These are phyloP conservation scores for Colletotrichum aenigma DNA, from an alignment of 2,329 filamentous ascomycete species.

Conservation along the genomic window DNA sequence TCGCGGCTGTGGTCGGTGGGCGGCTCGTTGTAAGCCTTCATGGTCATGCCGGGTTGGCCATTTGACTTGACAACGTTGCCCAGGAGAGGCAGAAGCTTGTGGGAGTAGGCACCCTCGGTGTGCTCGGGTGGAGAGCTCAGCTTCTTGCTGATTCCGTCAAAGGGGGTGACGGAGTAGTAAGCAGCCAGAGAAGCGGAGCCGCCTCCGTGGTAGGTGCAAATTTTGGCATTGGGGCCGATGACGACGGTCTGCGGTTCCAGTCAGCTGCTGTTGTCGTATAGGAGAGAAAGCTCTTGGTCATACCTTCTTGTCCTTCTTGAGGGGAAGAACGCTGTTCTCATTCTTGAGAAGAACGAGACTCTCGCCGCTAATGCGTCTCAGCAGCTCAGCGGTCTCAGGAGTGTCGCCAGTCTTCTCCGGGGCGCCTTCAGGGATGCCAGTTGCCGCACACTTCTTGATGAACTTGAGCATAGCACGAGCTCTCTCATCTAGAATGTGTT, in stretches of 20 bases:
- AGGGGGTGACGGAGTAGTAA: conserved; percentile 74
- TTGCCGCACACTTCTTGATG: conserved; percentile 59
- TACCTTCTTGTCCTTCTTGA: conserved; percentile 65
- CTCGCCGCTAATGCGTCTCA: conserved; percentile 70
- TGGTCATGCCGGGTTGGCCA: conserved; percentile 62
- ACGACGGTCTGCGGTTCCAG: conserved; percentile 48
- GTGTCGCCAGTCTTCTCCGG: conserved; percentile 61
- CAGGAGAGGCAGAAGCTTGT: conserved; percentile 66
- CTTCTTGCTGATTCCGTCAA: conserved; percentile 69
- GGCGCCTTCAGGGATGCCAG: conserved; percentile 59
- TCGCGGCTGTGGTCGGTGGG: conserved; percentile 51
- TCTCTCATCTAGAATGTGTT: conserved; percentile 61
- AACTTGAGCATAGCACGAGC: conserved; percentile 62
- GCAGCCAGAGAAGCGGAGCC: conserved; percentile 65
- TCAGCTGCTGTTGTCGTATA: background rate
- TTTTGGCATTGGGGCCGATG: conserved; percentile 62
- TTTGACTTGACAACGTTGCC: conserved; percentile 56
- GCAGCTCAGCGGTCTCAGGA: conserved; percentile 64
- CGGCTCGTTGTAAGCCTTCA: conserved; percentile 66
- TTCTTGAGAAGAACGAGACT: conserved; percentile 79
- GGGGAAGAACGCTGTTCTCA: conserved; percentile 64
- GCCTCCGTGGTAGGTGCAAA: conserved; percentile 64
- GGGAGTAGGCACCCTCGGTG: conserved; percentile 66
- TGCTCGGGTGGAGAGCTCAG: conserved; percentile 49
- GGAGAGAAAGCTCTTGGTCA: background rate